Evolutionary conservation across 345 rosid genomes (phyloP).

Genomic region (Barbarea vulgaris): DNA sequence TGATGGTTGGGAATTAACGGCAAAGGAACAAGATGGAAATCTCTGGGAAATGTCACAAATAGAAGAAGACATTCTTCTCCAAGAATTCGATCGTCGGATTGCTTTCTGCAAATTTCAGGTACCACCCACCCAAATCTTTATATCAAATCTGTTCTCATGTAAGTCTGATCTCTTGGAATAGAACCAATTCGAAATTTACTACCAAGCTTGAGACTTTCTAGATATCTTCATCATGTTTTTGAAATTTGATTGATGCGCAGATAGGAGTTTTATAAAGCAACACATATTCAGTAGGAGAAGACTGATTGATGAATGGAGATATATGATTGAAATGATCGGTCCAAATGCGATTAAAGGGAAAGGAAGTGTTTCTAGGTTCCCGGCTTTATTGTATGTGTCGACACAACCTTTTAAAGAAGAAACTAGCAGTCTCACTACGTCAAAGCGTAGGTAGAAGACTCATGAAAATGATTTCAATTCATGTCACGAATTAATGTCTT

Average conservation of each 20-base stretch:
- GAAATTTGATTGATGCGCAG: slow-evolving; percentile 43
- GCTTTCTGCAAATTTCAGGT: slow-evolving; percentile 96
- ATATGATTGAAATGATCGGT: slow-evolving; percentile 94
- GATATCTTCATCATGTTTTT: background rate
- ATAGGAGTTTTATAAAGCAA: slow-evolving; percentile 90
- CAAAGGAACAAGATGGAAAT: slow-evolving; percentile 80
- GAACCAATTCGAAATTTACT: background rate
- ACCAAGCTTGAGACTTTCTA: background rate
- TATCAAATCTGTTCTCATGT: background rate
- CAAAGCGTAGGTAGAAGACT: slow-evolving; percentile 51
- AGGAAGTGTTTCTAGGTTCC: slow-evolving; percentile 88
- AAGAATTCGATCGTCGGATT: slow-evolving; percentile 88
- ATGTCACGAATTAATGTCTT: too few relatives aligned
- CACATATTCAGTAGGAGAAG: slow-evolving; percentile 96
- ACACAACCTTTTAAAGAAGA: slow-evolving; percentile 92
- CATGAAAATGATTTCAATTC: background rate
- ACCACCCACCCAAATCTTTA: background rate
- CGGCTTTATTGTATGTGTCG: slow-evolving; percentile 69
- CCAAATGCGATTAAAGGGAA: slow-evolving; percentile 97
- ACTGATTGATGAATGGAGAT: slow-evolving; percentile 95
- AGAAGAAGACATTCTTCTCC: slow-evolving; percentile 92
- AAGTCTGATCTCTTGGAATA: background rate
- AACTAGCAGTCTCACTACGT: slow-evolving; percentile 36
- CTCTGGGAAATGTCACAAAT: slow-evolving; percentile 98
- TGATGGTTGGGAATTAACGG: slow-evolving; percentile 94